Percentiles rank a stretch among this genome's conserved stretches.
These are phyloP conservation scores for Sugiyamaella chiloensis DNA, from an alignment of 805 yeast species.

Conservation along the genomic window DNA sequence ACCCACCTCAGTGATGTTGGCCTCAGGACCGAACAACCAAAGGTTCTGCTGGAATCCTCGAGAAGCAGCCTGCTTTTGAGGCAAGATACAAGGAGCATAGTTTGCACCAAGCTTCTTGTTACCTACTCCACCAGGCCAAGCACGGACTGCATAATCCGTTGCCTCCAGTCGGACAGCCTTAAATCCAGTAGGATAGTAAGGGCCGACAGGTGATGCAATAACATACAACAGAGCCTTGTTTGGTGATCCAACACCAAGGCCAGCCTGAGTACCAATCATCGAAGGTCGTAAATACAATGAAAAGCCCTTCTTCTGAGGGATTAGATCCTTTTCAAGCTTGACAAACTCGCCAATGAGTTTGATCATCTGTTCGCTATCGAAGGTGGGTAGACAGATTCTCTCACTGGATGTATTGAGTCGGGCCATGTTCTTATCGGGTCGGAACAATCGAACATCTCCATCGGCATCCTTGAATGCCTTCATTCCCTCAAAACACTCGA, in stretches of 20 bases:
- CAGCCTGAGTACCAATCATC: conserved; percentile 86
- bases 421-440: conserved; percentile 88
- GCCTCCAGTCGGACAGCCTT: conserved; percentile 94
- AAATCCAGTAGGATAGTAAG: conserved; percentile 92
- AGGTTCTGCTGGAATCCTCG: conserved; percentile 94
- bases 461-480: conserved; percentile 71
- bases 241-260: conserved; percentile 84
- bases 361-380: conserved; percentile 73
- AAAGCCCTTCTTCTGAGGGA: conserved; percentile 85
- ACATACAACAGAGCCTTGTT: conserved; percentile 77
- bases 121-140: conserved; percentile 99
- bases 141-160: conserved; percentile 93
- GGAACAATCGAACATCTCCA: conserved; percentile 74
- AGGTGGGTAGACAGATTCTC: conserved; percentile 84
- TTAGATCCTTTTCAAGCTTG: conserved; percentile 67
- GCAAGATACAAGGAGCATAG: conserved; percentile 92
- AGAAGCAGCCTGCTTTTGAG: conserved; percentile 84
- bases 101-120: conserved; percentile 95
- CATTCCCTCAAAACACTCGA: conserved; percentile 93
- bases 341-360: conserved; percentile 75
- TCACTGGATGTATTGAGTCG: conserved; percentile 87
- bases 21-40: conserved; percentile 93
- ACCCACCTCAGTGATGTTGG: conserved; percentile 90
- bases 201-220: conserved; percentile 95
- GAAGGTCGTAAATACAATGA: conserved; percentile 93